phyloP scores from a whole-genome alignment of 495 filamentous ascomycete species.

The Xylaria grammica region DNA sequence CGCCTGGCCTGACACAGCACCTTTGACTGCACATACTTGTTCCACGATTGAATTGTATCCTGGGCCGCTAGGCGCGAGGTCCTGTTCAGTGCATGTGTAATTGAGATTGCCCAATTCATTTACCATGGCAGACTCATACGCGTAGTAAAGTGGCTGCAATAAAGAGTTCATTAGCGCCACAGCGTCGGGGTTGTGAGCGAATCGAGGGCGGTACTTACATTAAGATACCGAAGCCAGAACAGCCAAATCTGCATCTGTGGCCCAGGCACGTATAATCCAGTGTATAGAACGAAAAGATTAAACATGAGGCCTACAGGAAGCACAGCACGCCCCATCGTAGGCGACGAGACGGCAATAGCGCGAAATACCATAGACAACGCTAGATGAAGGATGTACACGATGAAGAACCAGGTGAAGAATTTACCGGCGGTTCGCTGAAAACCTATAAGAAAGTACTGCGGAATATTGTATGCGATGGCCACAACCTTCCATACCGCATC shows the following conservation, averaged over 20 bases:
- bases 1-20: conserved; percentile 59
- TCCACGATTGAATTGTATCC: conserved; percentile 53
- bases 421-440: conserved; percentile 70
- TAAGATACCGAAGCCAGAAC: conserved; percentile 74
- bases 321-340: conserved; percentile 78
- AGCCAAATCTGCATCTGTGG: conserved; percentile 76
- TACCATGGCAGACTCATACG: conserved; percentile 85
- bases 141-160: conserved; percentile 70
- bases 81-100: conserved; percentile 64
- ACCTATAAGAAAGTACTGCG: conserved; percentile 82
- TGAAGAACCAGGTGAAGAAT: conserved; percentile 77
- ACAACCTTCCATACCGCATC: conserved; percentile 54
- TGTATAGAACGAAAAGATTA: conserved; percentile 78
- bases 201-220: conserved; percentile 32
- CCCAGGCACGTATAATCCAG: conserved; percentile 77
- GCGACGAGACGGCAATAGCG: conserved; percentile 73
- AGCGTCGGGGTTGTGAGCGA: too few relatives aligned
- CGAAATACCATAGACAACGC: conserved; percentile 80
- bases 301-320: conserved; percentile 79
- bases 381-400: conserved; percentile 66
- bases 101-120: conserved; percentile 76
- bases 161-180: neutral
- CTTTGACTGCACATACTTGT: conserved; percentile 65
- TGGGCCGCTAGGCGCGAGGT: conserved; percentile 54
- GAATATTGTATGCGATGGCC: conserved; percentile 62